phyloP scores from a whole-genome alignment of 441 rosid species.

The Brassica balearica region DNA sequence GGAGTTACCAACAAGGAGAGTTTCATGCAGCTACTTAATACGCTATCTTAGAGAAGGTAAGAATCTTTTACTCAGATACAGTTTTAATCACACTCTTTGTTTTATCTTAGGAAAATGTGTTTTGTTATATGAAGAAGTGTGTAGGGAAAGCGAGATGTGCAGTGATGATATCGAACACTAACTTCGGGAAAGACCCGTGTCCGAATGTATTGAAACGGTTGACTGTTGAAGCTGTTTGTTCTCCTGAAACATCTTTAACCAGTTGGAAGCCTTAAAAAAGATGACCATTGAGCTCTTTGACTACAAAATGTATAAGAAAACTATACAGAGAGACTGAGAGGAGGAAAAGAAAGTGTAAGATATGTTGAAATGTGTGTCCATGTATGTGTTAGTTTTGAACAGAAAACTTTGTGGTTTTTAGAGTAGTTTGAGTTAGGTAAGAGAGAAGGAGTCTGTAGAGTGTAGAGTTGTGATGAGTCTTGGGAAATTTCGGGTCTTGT shows the following conservation, averaged over 20 bases:
- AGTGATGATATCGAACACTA: slow-evolving; percentile 83
- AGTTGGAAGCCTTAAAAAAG: slow-evolving; percentile 54
- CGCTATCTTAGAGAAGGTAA: slow-evolving; percentile 82
- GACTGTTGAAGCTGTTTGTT: slow-evolving; percentile 91
- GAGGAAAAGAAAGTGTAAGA: slow-evolving; percentile 28
- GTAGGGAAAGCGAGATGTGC: slow-evolving; percentile 87
- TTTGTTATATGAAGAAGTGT: slow-evolving; percentile 66
- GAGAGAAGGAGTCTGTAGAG: slow-evolving; percentile 39
- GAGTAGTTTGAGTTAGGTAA: slow-evolving; percentile 41
- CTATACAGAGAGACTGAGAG: slow-evolving; percentile 32
- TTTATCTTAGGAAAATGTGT: not conserved
- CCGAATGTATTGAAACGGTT: slow-evolving; percentile 85
- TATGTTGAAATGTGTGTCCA: slow-evolving; percentile 18
- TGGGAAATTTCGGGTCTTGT: slow-evolving; percentile 38
- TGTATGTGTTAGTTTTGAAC: slow-evolving; percentile 34
- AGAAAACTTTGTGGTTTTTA: slow-evolving; percentile 28
- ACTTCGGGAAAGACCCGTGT: slow-evolving; percentile 94
- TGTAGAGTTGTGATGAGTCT: slow-evolving; percentile 27
- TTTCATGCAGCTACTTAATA: slow-evolving; percentile 87
- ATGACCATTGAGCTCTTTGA: slow-evolving; percentile 25
- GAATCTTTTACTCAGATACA: not conserved
- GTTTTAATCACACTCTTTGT: not conserved
- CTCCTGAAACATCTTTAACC: slow-evolving; percentile 56
- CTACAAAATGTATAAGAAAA: slow-evolving; percentile 35
- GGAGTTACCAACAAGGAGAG: slow-evolving; percentile 88